Percentiles rank a stretch among this genome's conserved stretches.
Evolutionary conservation across 1,284 basidiomycete species (phyloP).

Genomic region (Malassezia caprae): DNA sequence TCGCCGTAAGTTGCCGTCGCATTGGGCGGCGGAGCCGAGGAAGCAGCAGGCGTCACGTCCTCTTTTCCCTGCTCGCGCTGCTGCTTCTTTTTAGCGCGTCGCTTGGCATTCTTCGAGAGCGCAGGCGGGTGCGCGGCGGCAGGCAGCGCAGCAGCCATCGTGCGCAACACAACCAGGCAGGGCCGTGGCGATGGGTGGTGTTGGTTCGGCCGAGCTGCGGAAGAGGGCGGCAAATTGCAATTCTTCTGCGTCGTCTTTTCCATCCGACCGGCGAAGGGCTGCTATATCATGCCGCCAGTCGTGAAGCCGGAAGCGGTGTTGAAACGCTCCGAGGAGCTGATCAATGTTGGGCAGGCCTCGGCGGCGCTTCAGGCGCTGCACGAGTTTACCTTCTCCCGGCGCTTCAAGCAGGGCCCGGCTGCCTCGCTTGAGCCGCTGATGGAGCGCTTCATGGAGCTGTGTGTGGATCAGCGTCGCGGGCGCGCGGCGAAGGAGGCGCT

Average conservation of each 20-base stretch:
- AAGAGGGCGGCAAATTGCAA: not conserved
- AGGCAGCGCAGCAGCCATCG: not conserved
- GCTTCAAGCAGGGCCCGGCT: conserved; percentile 83
- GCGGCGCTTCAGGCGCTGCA: conserved; percentile 79
- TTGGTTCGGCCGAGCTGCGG: conserved; percentile 12
- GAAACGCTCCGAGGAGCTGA: conserved; percentile 76
- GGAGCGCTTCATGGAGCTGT: conserved; percentile 78
- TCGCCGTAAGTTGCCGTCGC: conserved; percentile 5
- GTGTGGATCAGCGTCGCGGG: conserved; percentile 87
- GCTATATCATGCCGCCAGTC: conserved; percentile 59
- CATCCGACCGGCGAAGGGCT: conserved; percentile 1
- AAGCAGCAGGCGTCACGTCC: not conserved
- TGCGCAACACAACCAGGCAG: not conserved
- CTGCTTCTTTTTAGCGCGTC: conserved; percentile 41
- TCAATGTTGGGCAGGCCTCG: conserved; percentile 76
- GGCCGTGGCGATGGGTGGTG: not conserved
- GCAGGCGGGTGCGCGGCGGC: not conserved
- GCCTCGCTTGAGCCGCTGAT: conserved; percentile 89
- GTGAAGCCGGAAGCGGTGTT: conserved; percentile 76
- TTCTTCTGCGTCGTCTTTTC: conserved; percentile 11
- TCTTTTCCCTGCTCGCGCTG: conserved; percentile 12
- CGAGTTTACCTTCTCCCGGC: conserved; percentile 85
- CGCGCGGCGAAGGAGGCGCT: conserved; percentile 87
- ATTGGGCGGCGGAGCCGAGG: not conserved
- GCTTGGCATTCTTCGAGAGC: conserved; percentile 41